Percentiles rank a stretch among this genome's conserved stretches.
These are phyloP conservation scores for Aspergillus incahuasiensis DNA, from an alignment of 495 filamentous ascomycete genomes.

Conservation along the genomic window DNA sequence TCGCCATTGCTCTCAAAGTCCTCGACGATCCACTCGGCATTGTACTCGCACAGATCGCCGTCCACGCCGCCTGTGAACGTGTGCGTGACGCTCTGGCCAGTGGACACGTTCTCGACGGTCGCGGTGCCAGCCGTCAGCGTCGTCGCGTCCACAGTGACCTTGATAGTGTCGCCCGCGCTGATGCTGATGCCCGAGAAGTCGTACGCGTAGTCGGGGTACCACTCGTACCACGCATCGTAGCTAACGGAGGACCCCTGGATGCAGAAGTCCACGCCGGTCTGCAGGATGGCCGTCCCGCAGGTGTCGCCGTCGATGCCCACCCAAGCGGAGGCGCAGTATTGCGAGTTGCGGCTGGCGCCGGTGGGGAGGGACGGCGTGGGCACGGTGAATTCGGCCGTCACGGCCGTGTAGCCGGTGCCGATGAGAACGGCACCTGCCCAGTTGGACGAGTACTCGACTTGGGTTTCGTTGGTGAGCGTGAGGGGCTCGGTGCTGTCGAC, in stretches of 20 bases:
- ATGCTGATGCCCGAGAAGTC: constrained; percentile 47
- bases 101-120: constrained; percentile 47
- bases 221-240: constrained; percentile 58
- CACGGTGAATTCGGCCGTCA: constrained; percentile 46
- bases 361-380: constrained; percentile 41
- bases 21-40: constrained; percentile 62
- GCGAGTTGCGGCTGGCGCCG: constrained; percentile 29
- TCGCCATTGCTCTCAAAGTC: constrained; percentile 43
- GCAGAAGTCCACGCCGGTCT: constrained; percentile 55
- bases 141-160: constrained; percentile 43
- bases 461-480: constrained; percentile 21
- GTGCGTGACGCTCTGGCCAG: constrained; percentile 45
- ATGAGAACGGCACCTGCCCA: constrained; percentile 53
- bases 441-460: constrained; percentile 45
- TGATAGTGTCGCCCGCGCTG: constrained; percentile 50
- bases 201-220: constrained; percentile 51
- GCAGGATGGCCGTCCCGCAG: constrained; percentile 49
- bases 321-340: constrained; percentile 52
- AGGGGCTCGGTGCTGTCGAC: constrained; percentile 24
- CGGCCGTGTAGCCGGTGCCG: constrained; percentile 39
- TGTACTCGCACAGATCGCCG: constrained; percentile 25
- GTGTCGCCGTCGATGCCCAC: constrained; percentile 55
- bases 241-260: constrained; percentile 26
- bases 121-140: constrained; percentile 43
- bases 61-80: constrained; percentile 31